Conservation (phyloP, 805 yeast species). For the Saccharomycopsis guyanensis region DNA sequence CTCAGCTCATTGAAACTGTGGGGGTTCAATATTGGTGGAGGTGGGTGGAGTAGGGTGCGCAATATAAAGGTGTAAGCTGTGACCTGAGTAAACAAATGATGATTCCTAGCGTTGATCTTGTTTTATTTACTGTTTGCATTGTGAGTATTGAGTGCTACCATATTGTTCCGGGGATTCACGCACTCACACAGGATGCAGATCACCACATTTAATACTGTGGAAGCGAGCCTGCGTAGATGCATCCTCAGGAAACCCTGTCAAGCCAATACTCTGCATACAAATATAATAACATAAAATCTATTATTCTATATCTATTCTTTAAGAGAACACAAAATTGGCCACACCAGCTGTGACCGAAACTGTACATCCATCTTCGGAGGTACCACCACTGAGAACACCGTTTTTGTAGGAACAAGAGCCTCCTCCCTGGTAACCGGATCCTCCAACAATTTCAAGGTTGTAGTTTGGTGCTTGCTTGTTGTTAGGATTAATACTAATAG, state of each 20-base stretch:
- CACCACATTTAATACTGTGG: too few species aligned
- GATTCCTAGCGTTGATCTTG: too few species aligned
- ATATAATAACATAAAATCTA: not conserved
- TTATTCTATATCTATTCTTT: slow-evolving; percentile 1
- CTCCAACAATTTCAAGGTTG: slow-evolving; percentile 72
- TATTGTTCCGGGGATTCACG: too few species aligned
- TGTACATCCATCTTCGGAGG: not conserved
- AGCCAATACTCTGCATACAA: not conserved
- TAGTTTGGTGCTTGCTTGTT: slow-evolving; percentile 60
- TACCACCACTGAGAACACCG: slow-evolving; percentile 60
- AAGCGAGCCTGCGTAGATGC: too few species aligned
- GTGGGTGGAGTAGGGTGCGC: too few species aligned
- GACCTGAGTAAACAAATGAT: too few species aligned
- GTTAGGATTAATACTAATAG: slow-evolving; percentile 93
- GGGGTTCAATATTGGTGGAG: too few species aligned
- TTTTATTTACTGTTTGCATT: too few species aligned
- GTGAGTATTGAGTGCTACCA: too few species aligned
- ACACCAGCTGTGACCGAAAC: not conserved
- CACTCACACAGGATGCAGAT: too few species aligned
- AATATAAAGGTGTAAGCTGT: too few species aligned
- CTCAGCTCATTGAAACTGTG: not conserved
- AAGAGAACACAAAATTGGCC: slow-evolving; percentile 1
- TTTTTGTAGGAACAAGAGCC: slow-evolving; percentile 78
- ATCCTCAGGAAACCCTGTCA: too few species aligned
- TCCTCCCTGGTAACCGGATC: slow-evolving; percentile 45